These are phyloP conservation scores for Rauvolfia tetraphylla DNA, from an alignment of 257 asterid species.

Conservation along the genomic window DNA sequence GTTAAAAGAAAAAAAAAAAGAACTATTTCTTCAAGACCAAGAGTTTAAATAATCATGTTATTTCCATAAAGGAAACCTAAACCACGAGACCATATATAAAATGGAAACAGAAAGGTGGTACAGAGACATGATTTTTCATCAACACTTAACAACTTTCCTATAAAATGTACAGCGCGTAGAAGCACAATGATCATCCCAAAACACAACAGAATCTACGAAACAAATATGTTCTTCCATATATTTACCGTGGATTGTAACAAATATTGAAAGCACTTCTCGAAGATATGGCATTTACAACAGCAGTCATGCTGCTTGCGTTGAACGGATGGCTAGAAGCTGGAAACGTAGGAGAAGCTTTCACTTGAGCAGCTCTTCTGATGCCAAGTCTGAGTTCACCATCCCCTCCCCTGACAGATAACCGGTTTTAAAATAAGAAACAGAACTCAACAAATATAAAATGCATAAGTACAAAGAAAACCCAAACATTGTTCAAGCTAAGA, in stretches of 20 bases:
- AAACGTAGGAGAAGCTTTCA: slow-evolving; percentile 44
- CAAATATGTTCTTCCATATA: not conserved
- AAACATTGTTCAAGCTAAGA: not conserved
- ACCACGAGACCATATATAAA: not conserved
- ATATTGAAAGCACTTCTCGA: slow-evolving; percentile 48
- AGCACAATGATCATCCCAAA: no score
- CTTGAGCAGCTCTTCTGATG: slow-evolving; percentile 86
- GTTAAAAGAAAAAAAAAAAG: not conserved
- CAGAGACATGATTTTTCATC: not conserved
- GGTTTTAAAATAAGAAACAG: not conserved
- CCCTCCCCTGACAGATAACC: slow-evolving; percentile 61
- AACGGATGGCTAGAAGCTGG: slow-evolving; percentile 47
- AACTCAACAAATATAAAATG: slow-evolving; percentile 1
- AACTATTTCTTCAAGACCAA: not conserved
- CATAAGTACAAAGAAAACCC: not conserved
- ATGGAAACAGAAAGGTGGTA: not conserved
- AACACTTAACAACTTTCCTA: not conserved
- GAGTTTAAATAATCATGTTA: not conserved
- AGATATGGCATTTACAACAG: slow-evolving; percentile 63
- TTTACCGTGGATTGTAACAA: slow-evolving; percentile 91
- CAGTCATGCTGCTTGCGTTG: slow-evolving; percentile 53
- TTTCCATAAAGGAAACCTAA: not conserved
- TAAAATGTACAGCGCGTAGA: no score
- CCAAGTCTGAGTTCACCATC: slow-evolving; percentile 98
- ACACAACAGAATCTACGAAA: not conserved